Base-by-base conservation (phyloP, 2,329 filamentous ascomycete genomes). In the Ampelomyces quisqualis region DNA sequence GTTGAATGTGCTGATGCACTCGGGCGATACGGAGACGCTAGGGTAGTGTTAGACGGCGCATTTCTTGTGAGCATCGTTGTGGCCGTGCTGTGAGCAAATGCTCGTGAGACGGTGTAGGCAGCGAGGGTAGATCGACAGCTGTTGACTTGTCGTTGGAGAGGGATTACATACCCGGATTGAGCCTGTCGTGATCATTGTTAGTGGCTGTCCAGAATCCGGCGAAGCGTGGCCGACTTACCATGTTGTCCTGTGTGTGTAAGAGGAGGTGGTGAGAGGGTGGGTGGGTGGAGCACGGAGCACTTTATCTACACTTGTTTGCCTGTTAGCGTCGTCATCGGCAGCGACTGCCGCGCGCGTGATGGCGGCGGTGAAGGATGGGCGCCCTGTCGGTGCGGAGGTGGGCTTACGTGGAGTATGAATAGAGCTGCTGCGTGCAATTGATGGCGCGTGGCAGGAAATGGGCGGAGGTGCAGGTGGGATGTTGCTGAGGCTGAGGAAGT, bases 1-100 rank as follows among this genome's bases (percentile, higher is more conserved):
- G 72, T 90, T 89, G 80, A 85, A 91, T 53, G 70, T 68, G 43
- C 62, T 62, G 60, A 78, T 80, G 79, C 86, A 90, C 45, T 90
- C 85, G 67, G 80, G 78, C 55, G 79, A 74, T 62, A 90, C 82
- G 68, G 78, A 77, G 59, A 86, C 85, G 79, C 86, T 90, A 71
- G 14, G 27, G 26, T 6, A 9, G 14, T 23, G 36, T 63, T 56
- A 62, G 55, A 44, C 15, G 26, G 33, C 32, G 19, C 22, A 29
- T 28, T 17, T 17, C 22, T 28, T 14, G 28, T 10, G 28, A 5
- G 3, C 22, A 7, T 9, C 11, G 41, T 24, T 34, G 38, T 22
- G 47, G 35, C 32, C 30, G 29, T 26, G 35, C 38, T n/a, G n/a
- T n/a, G n/a, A n/a, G n/a, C n/a, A n/a, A n/a, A n/a, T n/a, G n/a